Evolutionary conservation across 2,329 filamentous ascomycete species (phyloP), one percentile per base, ranked within the genome.

Genomic region (Aspergillus fructus): DNA sequence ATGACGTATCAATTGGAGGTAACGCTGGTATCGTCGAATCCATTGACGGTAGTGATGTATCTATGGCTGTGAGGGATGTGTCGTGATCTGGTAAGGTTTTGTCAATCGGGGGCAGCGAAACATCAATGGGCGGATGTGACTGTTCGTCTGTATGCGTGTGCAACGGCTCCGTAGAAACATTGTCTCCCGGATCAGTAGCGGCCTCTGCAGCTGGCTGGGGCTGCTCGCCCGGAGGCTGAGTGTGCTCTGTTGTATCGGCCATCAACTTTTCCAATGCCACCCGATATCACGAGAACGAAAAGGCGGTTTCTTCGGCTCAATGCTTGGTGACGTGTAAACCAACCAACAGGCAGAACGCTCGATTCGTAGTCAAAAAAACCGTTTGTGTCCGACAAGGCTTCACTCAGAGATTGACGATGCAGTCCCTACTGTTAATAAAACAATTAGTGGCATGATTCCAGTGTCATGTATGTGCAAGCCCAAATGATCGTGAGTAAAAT

Each of bases 1-100:
- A 53, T n/a, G 65, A 62, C 5, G 63, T 66, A 39, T 67, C 66
- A 42, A 66, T 66, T 23, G 66, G 53, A 21, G 66, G 66, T 41
- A 67, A 47, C 9, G 63, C 61, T 47, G 70, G 70, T 53, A 72
- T 70, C 50, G 69, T 67, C 6, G 67, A 66, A 27, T 70, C 69
- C 12, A 71, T 66, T 5, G 67, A 62, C 15, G 67, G 69, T n/a
- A 71, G 56, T 9, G 69, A 63, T 15, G 67, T 62, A 45, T 70
- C 68, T 34, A 70, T 58, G 2, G 61, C 63, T 3, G 67, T 64
- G 27, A 70, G 39, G 8, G 60, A 64, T 19, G 65, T 66, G 39
- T 73, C 70, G 43, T 67, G 65, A 23, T 65, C 62, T 12, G 65
- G 66, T 21, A 71, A 47, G 5, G 62, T 62, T 12, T 64, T 49